Percentiles rank a stretch among this genome's conserved stretches.
Evolutionary conservation across 306 rosid genomes (phyloP).

Genomic region (Pachyrhizus erosus): DNA sequence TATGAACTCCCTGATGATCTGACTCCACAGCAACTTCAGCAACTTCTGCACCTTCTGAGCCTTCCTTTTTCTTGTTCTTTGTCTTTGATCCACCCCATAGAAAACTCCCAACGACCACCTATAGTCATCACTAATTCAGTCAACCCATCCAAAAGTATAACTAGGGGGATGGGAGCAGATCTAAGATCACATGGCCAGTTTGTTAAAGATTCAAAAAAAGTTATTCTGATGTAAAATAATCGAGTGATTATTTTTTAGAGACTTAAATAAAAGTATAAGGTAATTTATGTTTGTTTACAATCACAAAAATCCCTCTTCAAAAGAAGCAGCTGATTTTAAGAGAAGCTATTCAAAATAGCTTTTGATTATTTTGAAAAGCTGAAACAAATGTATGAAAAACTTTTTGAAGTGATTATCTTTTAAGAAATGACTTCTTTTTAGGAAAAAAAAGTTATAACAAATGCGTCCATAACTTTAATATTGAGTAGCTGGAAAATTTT

Average conservation of each 20-base stretch:
- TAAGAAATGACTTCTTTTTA: background rate
- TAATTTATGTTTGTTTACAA: background rate
- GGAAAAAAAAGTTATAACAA: background rate
- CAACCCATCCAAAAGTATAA: constrained; percentile 27
- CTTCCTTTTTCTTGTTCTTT: constrained; percentile 69
- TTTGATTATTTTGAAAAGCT: background rate
- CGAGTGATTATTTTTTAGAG: background rate
- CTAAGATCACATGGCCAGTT: background rate
- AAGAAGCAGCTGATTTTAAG: background rate
- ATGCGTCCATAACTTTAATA: background rate
- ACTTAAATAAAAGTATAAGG: background rate
- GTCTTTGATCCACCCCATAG: constrained; percentile 76
- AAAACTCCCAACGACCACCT: constrained; percentile 94
- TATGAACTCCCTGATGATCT: constrained; percentile 62
- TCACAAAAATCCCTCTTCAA: background rate
- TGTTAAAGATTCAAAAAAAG: background rate
- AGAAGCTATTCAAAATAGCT: background rate
- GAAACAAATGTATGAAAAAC: background rate
- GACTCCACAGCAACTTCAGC: constrained; percentile 58
- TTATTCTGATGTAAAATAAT: no score
- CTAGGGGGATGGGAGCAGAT: background rate
- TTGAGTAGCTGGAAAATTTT: background rate
- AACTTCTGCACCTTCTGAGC: constrained; percentile 60
- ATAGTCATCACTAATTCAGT: constrained; percentile 40
- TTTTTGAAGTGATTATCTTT: background rate